Evolutionary conservation across 768 basidiomycete species (phyloP).

Genomic region (Pleurotus djamor): DNA sequence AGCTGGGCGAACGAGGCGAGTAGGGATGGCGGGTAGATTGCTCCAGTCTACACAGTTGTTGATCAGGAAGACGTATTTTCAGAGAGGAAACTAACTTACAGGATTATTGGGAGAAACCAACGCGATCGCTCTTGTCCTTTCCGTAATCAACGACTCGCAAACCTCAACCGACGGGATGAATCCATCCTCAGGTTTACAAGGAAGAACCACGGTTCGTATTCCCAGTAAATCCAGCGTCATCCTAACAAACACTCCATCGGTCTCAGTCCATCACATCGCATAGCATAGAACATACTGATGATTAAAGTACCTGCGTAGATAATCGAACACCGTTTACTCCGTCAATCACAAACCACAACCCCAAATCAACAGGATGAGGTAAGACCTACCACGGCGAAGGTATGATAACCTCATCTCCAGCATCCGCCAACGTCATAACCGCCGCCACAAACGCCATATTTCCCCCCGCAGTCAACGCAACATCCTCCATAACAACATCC

Average conservation of each 20-base stretch:
- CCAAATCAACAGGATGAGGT: not conserved
- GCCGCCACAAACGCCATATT: constrained; percentile 69
- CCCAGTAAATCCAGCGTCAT: constrained; percentile 70
- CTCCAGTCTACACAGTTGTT: too few relatives aligned
- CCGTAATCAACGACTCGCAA: constrained; percentile 51
- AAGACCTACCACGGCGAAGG: constrained; percentile 70
- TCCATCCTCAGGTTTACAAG: constrained; percentile 42
- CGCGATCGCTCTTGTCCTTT: constrained; percentile 64
- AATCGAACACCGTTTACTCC: too few relatives aligned
- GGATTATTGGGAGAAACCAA: constrained; percentile 82
- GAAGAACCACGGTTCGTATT: constrained; percentile 54
- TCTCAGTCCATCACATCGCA: not conserved
- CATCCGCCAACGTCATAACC: constrained; percentile 63
- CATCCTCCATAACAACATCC: constrained; percentile 51
- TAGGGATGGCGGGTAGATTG: constrained; percentile 56
- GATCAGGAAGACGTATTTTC: too few relatives aligned
- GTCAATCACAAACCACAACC: too few relatives aligned
- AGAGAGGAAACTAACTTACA: too few relatives aligned
- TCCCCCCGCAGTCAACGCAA: constrained; percentile 71
- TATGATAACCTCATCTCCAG: constrained; percentile 70
- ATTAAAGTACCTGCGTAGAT: constrained; percentile 69
- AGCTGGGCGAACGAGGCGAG: constrained; percentile 59
- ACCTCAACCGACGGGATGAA: constrained; percentile 59
- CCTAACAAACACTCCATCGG: constrained; percentile 23
- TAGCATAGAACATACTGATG: constrained; percentile 41